Conservation (phyloP, 345 rosid species). For the Populus deltoides region DNA sequence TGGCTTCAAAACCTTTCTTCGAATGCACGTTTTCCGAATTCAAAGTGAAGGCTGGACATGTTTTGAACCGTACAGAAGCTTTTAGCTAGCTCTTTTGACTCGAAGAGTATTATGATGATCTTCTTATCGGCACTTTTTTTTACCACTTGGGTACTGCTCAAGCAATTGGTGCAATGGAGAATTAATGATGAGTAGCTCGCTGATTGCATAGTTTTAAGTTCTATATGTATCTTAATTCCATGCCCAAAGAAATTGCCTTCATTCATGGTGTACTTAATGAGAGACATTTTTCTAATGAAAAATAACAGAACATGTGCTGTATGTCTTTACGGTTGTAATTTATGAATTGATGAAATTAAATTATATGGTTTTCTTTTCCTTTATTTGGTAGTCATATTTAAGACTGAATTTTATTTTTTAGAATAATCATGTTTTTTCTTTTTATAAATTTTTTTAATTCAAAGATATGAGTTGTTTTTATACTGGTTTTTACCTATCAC, state of each 20-base stretch:
- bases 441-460: too few species aligned
- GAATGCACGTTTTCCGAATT: constrained; percentile 3
- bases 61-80: background rate
- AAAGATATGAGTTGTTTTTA: too few species aligned
- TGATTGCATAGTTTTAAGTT: background rate
- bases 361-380: too few species aligned
- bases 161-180: background rate
- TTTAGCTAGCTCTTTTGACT: background rate
- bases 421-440: too few species aligned
- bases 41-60: constrained; percentile 4
- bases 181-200: background rate
- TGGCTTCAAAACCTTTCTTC: constrained; percentile 9
- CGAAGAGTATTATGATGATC: background rate
- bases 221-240: background rate
- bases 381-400: background rate
- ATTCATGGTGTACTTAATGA: background rate
- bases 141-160: background rate
- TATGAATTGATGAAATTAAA: too few species aligned
- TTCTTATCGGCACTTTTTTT: background rate
- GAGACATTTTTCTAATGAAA: background rate
- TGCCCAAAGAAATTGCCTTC: background rate
- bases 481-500: too few species aligned
- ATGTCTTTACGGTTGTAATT: too few species aligned
- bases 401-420: too few species aligned
- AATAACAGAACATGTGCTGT: background rate